Base-by-base conservation (phyloP, 371 early-diverging fungal genomes). In the Syncephalastrum sp. region DNA sequence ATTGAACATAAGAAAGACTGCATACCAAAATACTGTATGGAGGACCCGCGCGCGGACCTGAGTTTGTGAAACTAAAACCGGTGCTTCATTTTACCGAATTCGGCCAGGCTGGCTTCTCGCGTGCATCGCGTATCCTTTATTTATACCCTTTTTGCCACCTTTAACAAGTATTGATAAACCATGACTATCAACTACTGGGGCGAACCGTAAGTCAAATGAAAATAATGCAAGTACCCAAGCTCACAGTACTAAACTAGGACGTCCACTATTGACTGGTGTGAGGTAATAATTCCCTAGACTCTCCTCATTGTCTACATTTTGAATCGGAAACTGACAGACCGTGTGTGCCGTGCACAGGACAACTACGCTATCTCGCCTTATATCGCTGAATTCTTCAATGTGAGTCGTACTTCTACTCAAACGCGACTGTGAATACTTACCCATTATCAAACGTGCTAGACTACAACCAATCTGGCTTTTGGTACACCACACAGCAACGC, bases 351-450 rank as follows among this genome's bases (percentile, higher is more conserved):
- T 48, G 17, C n/a, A 42, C 24, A 75, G 75, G 76, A 75, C 65
- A 75, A 75, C 55, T 75, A 75, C 42, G 50, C 57, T 6, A 55
- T 72, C 5, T 72, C 73, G 8, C 67, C 63, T 15, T 88, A 83
- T 65, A 66, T 91, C 53, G 90, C 90, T 56, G 91, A 92, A 66
- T 88, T 83, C 53, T 85, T 85, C 66, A 92, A 92, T 66, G 59
- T 59, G 25, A 41, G 59, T 46, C 3, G 8, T 5, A 6, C 7
- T 43, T 1, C 13, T 25, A 10, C 33, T 2, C 4, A 15, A 1
- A 2, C 0, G 6, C 13, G 7, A 21, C 21, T 21, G 1, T 21
- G 21, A n/a, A 21, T 51, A 29, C 33, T 12, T 16, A 51, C 3
- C 21, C 21, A 21, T 21, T 27, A 27, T 50, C 17, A 3, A 14